phyloP scores from a whole-genome alignment of 2,329 filamentous ascomycete species.

The Leptographium flavum region DNA sequence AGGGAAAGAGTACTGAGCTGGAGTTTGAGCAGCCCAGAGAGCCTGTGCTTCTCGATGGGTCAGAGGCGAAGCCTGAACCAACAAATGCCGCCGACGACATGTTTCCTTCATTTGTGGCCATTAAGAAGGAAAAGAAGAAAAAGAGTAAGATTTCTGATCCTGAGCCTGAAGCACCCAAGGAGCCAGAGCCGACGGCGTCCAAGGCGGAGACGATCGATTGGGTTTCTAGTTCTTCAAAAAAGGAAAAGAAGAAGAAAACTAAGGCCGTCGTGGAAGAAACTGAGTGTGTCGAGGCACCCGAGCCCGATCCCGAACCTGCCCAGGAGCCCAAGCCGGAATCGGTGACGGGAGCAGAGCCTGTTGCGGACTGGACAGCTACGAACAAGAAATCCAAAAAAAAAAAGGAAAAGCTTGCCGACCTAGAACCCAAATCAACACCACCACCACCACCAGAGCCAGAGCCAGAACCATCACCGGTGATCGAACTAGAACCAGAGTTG shows the following conservation, averaged over 20 bases:
- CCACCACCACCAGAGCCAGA: conserved; percentile 2
- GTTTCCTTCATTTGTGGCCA: conserved; percentile 15
- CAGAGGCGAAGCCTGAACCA: not conserved
- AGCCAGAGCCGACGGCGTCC: conserved; percentile 14
- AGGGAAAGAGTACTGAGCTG: conserved; percentile 8
- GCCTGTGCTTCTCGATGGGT: too few species aligned
- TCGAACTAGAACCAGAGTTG: not conserved
- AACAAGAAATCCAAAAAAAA: not conserved
- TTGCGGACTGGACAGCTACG: not conserved
- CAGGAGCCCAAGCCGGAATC: too few species aligned
- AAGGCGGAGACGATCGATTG: not conserved
- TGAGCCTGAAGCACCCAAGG: conserved; percentile 1
- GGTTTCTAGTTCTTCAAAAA: conserved; percentile 19
- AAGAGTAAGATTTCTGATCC: conserved; percentile 9
- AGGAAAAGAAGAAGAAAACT: conserved; percentile 17
- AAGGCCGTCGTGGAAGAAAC: not conserved
- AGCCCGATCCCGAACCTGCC: conserved; percentile 5
- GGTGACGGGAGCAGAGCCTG: too few species aligned
- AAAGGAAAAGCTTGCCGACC: not conserved
- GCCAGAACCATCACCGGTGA: conserved; percentile 2
- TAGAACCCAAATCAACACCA: not conserved
- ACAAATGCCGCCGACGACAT: conserved; percentile 9
- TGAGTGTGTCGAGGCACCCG: not conserved
- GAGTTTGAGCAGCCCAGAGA: too few species aligned
- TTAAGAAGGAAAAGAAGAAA: conserved; percentile 27